Evolutionary conservation across 2,329 filamentous ascomycete genomes (phyloP).

Genomic region (Aspergillus floridensis): DNA sequence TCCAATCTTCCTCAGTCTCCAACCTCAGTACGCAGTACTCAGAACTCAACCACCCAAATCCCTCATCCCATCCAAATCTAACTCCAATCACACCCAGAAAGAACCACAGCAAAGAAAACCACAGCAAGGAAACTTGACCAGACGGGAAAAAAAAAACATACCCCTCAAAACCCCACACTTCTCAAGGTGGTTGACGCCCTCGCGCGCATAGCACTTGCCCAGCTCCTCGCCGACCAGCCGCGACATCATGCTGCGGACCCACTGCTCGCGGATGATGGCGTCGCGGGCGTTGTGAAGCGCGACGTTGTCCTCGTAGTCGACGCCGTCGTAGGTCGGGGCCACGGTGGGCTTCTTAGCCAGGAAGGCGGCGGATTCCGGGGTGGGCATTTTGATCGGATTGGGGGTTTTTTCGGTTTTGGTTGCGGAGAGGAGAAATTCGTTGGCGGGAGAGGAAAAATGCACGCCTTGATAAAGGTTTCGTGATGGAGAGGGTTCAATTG

Average conservation of each 20-base stretch:
- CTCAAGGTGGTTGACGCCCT: constrained; percentile 67
- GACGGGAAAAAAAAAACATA: constrained; percentile 37
- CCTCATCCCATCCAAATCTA: too few relatives aligned
- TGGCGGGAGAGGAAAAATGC: background rate
- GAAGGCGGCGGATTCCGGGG: constrained; percentile 62
- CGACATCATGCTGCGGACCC: constrained; percentile 69
- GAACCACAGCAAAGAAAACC: too few relatives aligned
- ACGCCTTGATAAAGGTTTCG: constrained; percentile 4
- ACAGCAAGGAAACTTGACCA: background rate
- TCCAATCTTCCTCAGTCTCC: too few relatives aligned
- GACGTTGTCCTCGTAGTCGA: constrained; percentile 64
- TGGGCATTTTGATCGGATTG: constrained; percentile 53
- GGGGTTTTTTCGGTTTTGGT: background rate
- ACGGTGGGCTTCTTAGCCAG: constrained; percentile 65
- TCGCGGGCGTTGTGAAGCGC: constrained; percentile 64
- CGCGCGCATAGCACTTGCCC: constrained; percentile 64
- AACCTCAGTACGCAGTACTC: too few relatives aligned
- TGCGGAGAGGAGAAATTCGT: too few relatives aligned
- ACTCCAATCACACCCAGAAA: too few relatives aligned
- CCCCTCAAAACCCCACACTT: constrained; percentile 66
- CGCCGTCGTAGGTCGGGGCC: constrained; percentile 63
- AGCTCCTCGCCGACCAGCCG: constrained; percentile 64
- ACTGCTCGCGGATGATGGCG: constrained; percentile 65
- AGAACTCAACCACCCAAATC: too few relatives aligned
- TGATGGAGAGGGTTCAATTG: constrained; percentile 1